Conservation (phyloP, 2,329 filamentous ascomycete genomes). For the Venturiaceae sp. region DNA sequence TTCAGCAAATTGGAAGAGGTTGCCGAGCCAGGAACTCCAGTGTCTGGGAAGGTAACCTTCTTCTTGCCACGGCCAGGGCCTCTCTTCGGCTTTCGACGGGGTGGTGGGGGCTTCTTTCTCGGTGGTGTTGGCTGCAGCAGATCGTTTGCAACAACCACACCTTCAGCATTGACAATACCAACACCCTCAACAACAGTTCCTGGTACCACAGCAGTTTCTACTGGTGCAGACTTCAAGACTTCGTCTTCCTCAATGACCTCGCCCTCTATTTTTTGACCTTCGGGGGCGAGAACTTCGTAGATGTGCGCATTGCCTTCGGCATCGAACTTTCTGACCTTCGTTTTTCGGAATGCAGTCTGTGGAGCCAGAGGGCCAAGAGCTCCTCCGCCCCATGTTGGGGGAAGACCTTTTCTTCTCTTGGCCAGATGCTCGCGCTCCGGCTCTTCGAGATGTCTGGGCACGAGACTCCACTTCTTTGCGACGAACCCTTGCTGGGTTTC, state of each 20-base stretch:
- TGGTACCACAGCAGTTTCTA: conserved; percentile 43
- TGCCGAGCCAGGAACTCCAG: conserved; percentile 28
- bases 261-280: conserved; percentile 71
- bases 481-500: conserved; percentile 33
- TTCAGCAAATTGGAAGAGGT: conserved; percentile 15
- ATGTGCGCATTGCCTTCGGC: conserved; percentile 70
- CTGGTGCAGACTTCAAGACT: conserved; percentile 10
- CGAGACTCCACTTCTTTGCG: conserved; percentile 46
- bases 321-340: conserved; percentile 70
- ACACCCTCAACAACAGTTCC: conserved; percentile 51
- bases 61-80: conserved; percentile 74
- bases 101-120: conserved; percentile 60
- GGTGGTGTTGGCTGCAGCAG: conserved; percentile 34
- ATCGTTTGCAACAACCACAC: conserved; percentile 44
- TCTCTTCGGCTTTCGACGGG: conserved; percentile 67
- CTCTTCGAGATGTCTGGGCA: conserved; percentile 47
- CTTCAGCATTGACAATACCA: conserved; percentile 51
- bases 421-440: conserved; percentile 54
- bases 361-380: conserved; percentile 19
- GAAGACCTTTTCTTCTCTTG: conserved; percentile 49
- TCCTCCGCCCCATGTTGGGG: conserved; percentile 37
- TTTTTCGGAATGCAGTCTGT: conserved; percentile 54
- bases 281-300: conserved; percentile 71
- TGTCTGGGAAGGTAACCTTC: conserved; percentile 49
- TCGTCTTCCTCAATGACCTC: conserved; percentile 58